Base-by-base conservation (phyloP, 208 protist genomes). In the Leishmania arabica region DNA sequence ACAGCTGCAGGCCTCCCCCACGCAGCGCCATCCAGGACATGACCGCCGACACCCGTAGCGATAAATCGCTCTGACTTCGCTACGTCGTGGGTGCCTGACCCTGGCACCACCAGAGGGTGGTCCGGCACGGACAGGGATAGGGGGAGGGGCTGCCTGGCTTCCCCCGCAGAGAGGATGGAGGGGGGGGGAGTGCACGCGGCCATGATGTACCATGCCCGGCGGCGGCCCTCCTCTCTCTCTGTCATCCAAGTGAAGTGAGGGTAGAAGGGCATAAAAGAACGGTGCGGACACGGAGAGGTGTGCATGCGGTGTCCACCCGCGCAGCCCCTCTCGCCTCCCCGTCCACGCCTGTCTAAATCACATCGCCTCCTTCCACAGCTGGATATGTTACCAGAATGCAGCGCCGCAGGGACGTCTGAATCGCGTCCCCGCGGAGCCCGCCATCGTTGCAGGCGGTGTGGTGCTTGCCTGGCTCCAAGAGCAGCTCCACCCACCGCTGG, bases 311-410 rank as follows among this genome's bases (percentile, higher is more conserved):
- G n/a, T 24, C 49, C 51, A 21, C n/a, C n/a, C 13, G 24, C 13
- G 11, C 60, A 31, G 60, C 15, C 72, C 37, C 37, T 21, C n/a
- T 31, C 24, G 3, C 15, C 66, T 27, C 66, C 40, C 11, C 49
- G n/a, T 40, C 3, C 51, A 27, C 37, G 21, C 53, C 8, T 13
- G 1, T 7, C 54, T 27, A 84, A 47, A 84, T 66, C 27, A 58
- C 37, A 27, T 87, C 80, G 5, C 78, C 64, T 6, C 80, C 81
- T 42, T 79, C 87, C 9, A 87, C 79, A 11, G 83, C 70, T 7
- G 91, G 88, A 75, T 85, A 88, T 17, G 89, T 92, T 2, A 96
- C 92, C 42, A 97, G 75, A 24, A 97, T 85, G 79, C 93, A 96
- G 27, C 91, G 91, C 1, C 92, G 88, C 62, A 97, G 75, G 40